Base-by-base conservation (phyloP, 176 grass and related monocot species). In the Zea luxurians region DNA sequence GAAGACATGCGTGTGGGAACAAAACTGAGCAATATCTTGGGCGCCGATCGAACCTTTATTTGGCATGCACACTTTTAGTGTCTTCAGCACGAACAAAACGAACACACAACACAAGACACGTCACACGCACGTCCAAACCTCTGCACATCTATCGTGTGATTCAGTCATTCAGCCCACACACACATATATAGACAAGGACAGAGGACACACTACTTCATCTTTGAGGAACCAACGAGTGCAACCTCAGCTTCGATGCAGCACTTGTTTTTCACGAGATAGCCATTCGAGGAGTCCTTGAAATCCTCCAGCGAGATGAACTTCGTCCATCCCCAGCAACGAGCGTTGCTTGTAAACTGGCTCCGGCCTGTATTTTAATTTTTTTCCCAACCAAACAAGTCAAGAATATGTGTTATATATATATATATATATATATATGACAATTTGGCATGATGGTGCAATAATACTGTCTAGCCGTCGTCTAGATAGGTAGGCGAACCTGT, bases 291-390 rank as follows among this genome's bases (percentile, higher is more conserved):
- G 58, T 84, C 47, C 58, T 71, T 71, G 66, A 84, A 84, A 71
- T 84, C 66, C 49, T 84, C 75, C 46, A 64, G 66, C 2, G 67
- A 37, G 11, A 84, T 64, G 58, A 78, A 84, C 46, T 84, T 84
- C 5, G 0, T 0, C 60, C 60, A 62, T 62, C 21, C 59, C 60
- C 60, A 62, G 60, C 27, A 1, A 35, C 60, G 1, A 36, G 10
- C 10, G 10, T 13, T 35, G 60, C 36, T 62, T 62, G 60, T 62
- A 62, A 62, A 62, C 27, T 36, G 27, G 60, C 10, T 13, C 60
- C 60, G 21, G 27, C 10, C 60, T 62, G 27, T 6, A 62, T 62
- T 36, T 62, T 27, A 27, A 27, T 27, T 35, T 62, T 48, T 48
- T 4, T 4, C 4, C 21, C 60, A 62, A 62, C 60, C 1, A 35